A percentile compares a stretch with the other conserved stretches of the same genome.
phyloP scores from a whole-genome alignment of 2,329 filamentous ascomycete genomes.

The Penicillium polonicum region DNA sequence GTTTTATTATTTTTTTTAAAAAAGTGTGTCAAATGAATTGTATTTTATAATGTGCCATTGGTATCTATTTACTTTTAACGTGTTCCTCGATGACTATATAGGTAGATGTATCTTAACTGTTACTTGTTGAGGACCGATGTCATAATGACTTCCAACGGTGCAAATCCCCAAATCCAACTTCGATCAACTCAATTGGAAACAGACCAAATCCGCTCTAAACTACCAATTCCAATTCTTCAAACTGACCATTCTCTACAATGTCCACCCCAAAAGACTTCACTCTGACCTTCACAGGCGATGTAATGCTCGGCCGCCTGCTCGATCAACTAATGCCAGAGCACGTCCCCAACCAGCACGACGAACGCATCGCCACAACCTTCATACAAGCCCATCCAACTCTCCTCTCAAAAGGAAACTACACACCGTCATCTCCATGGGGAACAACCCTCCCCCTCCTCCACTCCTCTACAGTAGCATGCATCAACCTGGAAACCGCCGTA shows the following conservation, averaged over 20 bases:
- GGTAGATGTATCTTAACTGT: neutral
- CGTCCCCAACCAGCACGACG: constrained; percentile 30
- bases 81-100: neutral
- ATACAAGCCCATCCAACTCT: constrained; percentile 22
- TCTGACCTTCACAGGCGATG: constrained; percentile 38
- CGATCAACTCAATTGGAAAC: neutral
- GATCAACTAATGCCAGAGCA: constrained; percentile 41
- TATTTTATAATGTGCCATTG: constrained; percentile 9
- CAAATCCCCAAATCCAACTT: neutral
- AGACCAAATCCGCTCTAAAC: neutral
- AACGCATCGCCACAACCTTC: constrained; percentile 20
- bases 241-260: neutral
- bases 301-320: constrained; percentile 45
- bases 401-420: constrained; percentile 4
- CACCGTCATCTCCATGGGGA: constrained; percentile 35
- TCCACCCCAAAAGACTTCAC: constrained; percentile 21
- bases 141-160: neutral
- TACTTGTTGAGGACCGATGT: neutral
- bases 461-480: constrained; percentile 35
- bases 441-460: constrained; percentile 35
- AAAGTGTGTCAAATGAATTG: constrained; percentile 7
- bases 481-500: constrained; percentile 43
- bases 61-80: neutral
- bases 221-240: neutral
- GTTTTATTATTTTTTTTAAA: constrained; percentile 6